phyloP scores from a whole-genome alignment of 192 early-diverging fungal species.

The Coemansia sp. region DNA sequence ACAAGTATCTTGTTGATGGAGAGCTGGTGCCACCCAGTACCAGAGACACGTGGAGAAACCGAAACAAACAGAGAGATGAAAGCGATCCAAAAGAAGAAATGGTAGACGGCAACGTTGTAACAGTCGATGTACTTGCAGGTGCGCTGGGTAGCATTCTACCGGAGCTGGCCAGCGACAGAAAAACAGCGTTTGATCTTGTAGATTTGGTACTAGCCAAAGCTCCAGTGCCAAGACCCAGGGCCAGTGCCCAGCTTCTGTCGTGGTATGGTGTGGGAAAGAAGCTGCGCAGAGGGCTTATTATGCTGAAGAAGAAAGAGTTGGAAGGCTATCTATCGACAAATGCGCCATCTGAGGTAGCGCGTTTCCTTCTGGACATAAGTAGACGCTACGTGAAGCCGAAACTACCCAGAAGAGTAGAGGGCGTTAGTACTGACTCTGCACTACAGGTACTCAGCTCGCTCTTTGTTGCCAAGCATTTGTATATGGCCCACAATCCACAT shows the following conservation, averaged over 20 bases:
- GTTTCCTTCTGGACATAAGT: background rate
- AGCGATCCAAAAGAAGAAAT: background rate
- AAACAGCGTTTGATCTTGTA: conserved; percentile 1
- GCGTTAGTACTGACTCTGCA: background rate
- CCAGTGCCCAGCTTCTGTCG: conserved; percentile 18
- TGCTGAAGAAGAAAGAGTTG: background rate
- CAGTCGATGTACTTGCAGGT: background rate
- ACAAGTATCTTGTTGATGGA: conserved; percentile 14
- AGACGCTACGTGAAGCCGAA: background rate
- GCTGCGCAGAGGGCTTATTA: conserved; percentile 9
- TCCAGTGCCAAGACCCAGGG: background rate
- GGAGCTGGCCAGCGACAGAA: background rate
- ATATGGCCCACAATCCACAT: background rate
- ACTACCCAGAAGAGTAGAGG: background rate
- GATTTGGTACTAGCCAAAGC: background rate
- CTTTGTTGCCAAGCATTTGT: background rate
- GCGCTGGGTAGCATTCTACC: background rate
- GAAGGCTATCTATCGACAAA: background rate
- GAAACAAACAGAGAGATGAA: too few species aligned
- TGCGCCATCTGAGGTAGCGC: background rate
- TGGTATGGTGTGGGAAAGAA: conserved; percentile 12
- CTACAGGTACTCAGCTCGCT: background rate
- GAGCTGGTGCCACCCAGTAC: background rate
- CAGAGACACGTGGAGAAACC: background rate
- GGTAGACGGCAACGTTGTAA: too few species aligned